Base-by-base conservation (phyloP, 495 filamentous ascomycete genomes). In the Penicillium bovifimosum region DNA sequence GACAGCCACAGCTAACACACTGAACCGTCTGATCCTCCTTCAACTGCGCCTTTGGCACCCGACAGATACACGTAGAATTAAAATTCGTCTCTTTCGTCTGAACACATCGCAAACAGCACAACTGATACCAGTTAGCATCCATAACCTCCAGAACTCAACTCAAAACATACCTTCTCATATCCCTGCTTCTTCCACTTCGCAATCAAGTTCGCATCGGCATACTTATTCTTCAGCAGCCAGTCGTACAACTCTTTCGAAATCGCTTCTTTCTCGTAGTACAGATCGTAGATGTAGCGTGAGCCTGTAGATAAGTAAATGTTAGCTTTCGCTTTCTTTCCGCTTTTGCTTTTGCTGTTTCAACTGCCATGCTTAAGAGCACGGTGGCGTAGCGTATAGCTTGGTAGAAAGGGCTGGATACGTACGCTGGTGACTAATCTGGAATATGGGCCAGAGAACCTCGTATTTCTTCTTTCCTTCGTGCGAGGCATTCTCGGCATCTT, bases 101-200 rank as follows among this genome's bases (percentile, higher is more conserved):
- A 48, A 99, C 90, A 70, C 93, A 99, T 55, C 90, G 85, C 47
- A 96, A 76, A 65, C 93, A 99, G 67, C 93, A 99, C 7, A 98
- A 71, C 86, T 91, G 59, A 16, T 28, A 40, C 13, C 44, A 49
- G 53, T 68, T 46, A 68, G 58, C 28, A 18, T 24, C 13, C 36
- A 35, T 28, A 8, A 33, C n/a, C 7, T 32, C n/a, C n/a, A n/a
- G n/a, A n/a, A n/a, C 0, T 4, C 5, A 33, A 8, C 8, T 1
- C 9, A 2, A 14, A 31, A 45, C 76, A 41, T 70, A 89, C 87
- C 83, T 97, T 96, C 73, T 97, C 93, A 71, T 99, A 99, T 17
- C 93, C 95, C 63, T 92, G 87, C 73, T 97, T 99, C 80, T 99
- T 99, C 93, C 93, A 99, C 73, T 99, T 97, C 13, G 93, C 93